Percentiles rank a stretch among this genome's conserved stretches.
Evolutionary conservation across 768 basidiomycete species (phyloP).

Genomic region (Pulveroboletus sp.): DNA sequence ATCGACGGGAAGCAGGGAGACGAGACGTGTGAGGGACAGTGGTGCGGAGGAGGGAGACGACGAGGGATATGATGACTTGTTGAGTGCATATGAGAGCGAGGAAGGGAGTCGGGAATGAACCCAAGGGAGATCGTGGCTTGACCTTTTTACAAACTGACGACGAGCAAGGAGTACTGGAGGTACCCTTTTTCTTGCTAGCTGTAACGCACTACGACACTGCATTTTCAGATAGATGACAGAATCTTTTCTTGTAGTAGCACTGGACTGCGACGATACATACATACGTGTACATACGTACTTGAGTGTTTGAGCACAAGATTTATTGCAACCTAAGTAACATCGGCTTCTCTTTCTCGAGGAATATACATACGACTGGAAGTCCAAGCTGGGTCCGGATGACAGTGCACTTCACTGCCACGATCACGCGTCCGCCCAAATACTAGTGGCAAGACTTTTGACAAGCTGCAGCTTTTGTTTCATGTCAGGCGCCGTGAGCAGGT

Average conservation of each 20-base stretch:
- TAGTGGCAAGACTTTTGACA: slow-evolving; percentile 33
- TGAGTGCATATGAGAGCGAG: slow-evolving; percentile 82
- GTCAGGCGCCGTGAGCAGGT: slow-evolving; percentile 33
- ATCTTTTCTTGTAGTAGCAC: not conserved
- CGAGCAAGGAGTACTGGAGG: not conserved
- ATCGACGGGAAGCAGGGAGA: slow-evolving; percentile 40
- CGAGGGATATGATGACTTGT: slow-evolving; percentile 65
- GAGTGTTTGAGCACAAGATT: not conserved
- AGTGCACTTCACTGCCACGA: no score
- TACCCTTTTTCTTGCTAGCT: not conserved
- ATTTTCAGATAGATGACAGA: not conserved
- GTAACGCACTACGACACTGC: not conserved
- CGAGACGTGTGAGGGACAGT: slow-evolving; percentile 45
- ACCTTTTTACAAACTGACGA: not conserved
- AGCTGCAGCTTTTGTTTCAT: slow-evolving; percentile 30
- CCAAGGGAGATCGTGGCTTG: not conserved
- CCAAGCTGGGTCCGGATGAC: not conserved
- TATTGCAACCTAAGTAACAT: not conserved
- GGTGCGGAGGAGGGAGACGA: slow-evolving; percentile 76
- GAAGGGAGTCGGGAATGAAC: slow-evolving; percentile 38
- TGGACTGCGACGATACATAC: not conserved
- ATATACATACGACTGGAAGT: not conserved
- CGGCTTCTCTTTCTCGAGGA: not conserved
- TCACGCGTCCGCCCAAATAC: slow-evolving; percentile 32
- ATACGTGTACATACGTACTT: not conserved